Conservation (phyloP, 2,329 filamentous ascomycete species). For the Aspergillus thermomutatus region DNA sequence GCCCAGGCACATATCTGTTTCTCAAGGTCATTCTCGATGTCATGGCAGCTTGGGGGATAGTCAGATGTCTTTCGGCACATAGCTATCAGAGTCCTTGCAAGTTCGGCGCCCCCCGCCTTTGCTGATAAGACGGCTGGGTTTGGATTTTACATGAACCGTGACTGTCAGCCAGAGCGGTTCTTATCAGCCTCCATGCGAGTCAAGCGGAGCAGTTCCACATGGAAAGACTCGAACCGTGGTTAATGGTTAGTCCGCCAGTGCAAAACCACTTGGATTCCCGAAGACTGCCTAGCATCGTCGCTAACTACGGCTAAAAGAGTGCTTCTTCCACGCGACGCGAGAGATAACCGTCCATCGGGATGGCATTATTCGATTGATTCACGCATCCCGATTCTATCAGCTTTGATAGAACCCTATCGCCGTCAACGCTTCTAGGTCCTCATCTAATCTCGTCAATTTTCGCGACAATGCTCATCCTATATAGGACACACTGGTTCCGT, state of each 20-base stretch:
- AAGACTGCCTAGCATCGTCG: neutral
- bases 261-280: neutral
- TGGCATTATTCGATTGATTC: conserved; percentile 20
- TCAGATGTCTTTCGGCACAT: conserved; percentile 1
- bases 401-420: conserved; percentile 3
- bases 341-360: conserved; percentile 14
- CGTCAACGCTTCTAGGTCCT: neutral
- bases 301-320: neutral
- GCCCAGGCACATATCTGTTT: neutral
- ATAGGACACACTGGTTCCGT: conserved; percentile 3
- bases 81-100: conserved; percentile 3
- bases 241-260: neutral
- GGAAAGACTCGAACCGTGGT: neutral
- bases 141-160: neutral
- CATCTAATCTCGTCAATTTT: neutral
- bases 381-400: conserved; percentile 5
- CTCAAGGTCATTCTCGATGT: neutral
- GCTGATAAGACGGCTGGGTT: conserved; percentile 5
- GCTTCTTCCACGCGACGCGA: neutral
- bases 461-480: neutral
- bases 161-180: neutral
- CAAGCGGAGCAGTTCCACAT: neutral
- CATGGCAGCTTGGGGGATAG: neutral
- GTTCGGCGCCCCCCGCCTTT: conserved; percentile 5
- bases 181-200: neutral